Conservation (phyloP, 2,329 filamentous ascomycete genomes). For the Leptographium lundbergii region DNA sequence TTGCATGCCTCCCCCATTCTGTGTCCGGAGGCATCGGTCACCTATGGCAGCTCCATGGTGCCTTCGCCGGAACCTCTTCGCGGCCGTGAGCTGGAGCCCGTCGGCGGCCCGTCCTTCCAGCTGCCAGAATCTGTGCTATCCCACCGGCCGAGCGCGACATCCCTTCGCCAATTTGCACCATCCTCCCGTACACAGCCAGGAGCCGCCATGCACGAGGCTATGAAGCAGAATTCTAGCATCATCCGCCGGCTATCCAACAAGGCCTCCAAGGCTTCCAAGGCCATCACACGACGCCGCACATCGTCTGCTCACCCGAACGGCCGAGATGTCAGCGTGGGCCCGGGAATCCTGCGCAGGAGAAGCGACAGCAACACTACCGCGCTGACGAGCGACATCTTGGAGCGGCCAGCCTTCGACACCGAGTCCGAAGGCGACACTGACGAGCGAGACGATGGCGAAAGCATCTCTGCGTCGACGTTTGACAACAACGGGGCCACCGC, state of each 20-base stretch:
- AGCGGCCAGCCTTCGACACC: conserved; percentile 21
- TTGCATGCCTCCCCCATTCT: conserved; percentile 45
- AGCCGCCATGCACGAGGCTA: conserved; percentile 35
- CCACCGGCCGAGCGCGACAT: conserved; percentile 45
- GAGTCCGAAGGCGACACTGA: conserved; percentile 49
- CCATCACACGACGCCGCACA: conserved; percentile 55
- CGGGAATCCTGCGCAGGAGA: conserved; percentile 68
- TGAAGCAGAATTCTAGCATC: conserved; percentile 37
- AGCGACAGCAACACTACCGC: conserved; percentile 78
- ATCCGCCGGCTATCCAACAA: conserved; percentile 79
- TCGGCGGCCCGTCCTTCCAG: conserved; percentile 44
- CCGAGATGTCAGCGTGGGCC: conserved; percentile 79
- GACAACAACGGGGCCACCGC: conserved; percentile 27
- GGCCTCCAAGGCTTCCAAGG: conserved; percentile 60
- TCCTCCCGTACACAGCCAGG: conserved; percentile 22
- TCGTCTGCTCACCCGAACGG: conserved; percentile 66
- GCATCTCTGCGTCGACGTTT: conserved; percentile 15
- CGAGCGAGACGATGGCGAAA: conserved; percentile 28
- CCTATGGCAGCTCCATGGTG: conserved; percentile 51
- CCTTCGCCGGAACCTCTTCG: conserved; percentile 52
- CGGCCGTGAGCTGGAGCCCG: conserved; percentile 38
- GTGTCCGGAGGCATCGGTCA: conserved; percentile 37
- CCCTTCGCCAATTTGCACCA: conserved; percentile 40
- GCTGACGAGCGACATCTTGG: conserved; percentile 26
- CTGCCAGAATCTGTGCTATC: conserved; percentile 61